Base-by-base conservation (phyloP, 768 basidiomycete genomes). In the Phylloporus sp. region DNA sequence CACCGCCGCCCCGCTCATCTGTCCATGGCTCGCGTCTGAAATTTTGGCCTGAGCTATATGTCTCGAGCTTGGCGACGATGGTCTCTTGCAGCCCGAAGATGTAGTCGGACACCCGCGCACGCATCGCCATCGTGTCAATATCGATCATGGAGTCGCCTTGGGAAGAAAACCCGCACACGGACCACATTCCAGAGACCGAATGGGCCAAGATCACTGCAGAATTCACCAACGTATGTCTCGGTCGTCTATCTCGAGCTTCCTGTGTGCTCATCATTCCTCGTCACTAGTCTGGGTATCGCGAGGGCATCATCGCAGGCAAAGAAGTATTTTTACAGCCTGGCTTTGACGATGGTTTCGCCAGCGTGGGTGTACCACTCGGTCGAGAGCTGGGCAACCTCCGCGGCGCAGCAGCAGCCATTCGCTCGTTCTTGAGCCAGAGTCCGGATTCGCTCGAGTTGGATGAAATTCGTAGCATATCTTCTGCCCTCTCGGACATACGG, bases 261-360 rank as follows among this genome's bases (percentile, higher is more conserved):
- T 37, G 20, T 36, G 3, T 20, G 28, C 23, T 53, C 43, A 49
- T 33, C 24, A 49, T 33, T 26, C 38, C 14, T 32, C 9, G 28
- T 42, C 38, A 9, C n/a, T 38, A 96, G 95, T 81, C 81, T 15
- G 95, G 95, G 3, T 97, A 97, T 60, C 81, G 95, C n/a, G 94
- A 97, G 68, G 95, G 95, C 6, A 95, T 98, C 57, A 87, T 84
- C 0, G 82, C 85, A 5, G 95, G 95, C 4, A 98, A 97, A 64
- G 86, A 94, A 62, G 73, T 78, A 0, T 83, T 82, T 3, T 74
- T 97, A 2, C 95, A 99, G 59, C 72, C 82, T 52, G 95, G 95
- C 1, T 98, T 99, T 59, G 90, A 99, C 65, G 70, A 74, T 4
- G 92, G 90, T 2, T 97, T 90, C 58, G 81, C 82, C 1, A 64